Percentiles rank a stretch among this genome's conserved stretches.
Conservation (phyloP, 805 yeast genomes). For the Candida tallmaniae region DNA sequence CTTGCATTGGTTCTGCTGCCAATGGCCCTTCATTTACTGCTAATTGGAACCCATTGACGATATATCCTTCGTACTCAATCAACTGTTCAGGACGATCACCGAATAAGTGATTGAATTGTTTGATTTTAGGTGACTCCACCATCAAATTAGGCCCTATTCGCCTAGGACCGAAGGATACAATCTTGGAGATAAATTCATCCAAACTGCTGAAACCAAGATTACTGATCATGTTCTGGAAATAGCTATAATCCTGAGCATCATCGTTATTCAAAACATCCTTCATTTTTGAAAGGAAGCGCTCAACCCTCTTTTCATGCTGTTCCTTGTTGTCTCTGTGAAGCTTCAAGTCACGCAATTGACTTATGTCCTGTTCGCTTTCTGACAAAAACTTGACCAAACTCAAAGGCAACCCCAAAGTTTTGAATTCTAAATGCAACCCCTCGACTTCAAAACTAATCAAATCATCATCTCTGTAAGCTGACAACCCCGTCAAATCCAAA, state of each 20-base stretch:
- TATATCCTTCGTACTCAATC: conserved; percentile 51
- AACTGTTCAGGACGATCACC: conserved; percentile 10
- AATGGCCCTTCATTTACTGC: conserved; percentile 85
- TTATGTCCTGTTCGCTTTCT: conserved; percentile 42
- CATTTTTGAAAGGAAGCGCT: conserved; percentile 10
- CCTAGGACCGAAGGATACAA: conserved; percentile 74
- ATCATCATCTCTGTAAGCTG: conserved; percentile 12
- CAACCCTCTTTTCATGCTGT: conserved; percentile 9
- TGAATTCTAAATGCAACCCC: conserved; percentile 35
- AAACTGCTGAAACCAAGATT: conserved; percentile 13
- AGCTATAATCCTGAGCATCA: conserved; percentile 7
- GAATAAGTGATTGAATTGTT: conserved; percentile 28
- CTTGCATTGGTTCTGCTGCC: conserved; percentile 83
- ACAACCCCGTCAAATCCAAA: conserved; percentile 51
- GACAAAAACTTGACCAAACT: conserved; percentile 46
- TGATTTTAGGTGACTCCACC: conserved; percentile 44
- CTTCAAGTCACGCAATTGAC: conserved; percentile 22
- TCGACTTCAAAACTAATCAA: conserved; percentile 12
- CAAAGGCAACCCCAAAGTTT: conserved; percentile 54
- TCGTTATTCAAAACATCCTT: conserved; percentile 6
- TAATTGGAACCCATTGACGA: conserved; percentile 80
- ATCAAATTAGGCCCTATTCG: conserved; percentile 72
- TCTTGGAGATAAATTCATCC: conserved; percentile 23
- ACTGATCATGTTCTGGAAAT: conserved; percentile 4
- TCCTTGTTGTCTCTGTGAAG: conserved; percentile 14